phyloP scores from a whole-genome alignment of 768 basidiomycete genomes.

The Pisolithus marmoratus region DNA sequence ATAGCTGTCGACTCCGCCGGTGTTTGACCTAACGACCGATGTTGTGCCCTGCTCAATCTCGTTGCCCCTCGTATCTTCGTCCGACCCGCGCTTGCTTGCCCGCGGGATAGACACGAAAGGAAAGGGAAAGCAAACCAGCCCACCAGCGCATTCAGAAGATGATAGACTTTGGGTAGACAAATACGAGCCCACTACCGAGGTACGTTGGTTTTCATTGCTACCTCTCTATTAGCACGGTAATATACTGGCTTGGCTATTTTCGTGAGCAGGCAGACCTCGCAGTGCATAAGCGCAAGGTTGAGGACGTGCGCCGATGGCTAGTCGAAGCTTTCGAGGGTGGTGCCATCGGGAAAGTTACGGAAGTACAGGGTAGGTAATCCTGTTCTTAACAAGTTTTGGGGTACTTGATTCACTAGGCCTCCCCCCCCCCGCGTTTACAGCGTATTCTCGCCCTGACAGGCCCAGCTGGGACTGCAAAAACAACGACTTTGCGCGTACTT shows the following conservation, averaged over 20 bases:
- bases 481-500: slow-evolving; percentile 74
- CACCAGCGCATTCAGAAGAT: slow-evolving; percentile 18
- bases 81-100: background rate
- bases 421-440: slow-evolving; percentile 34
- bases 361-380: slow-evolving; percentile 64
- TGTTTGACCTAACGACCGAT: slow-evolving; percentile 18
- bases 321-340: slow-evolving; percentile 66
- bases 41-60: slow-evolving; percentile 6
- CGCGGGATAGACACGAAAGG: slow-evolving; percentile 16
- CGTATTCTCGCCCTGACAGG: slow-evolving; percentile 83
- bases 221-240: slow-evolving; percentile 1
- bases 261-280: slow-evolving; percentile 58
- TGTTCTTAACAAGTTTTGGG: background rate
- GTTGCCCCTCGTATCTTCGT: background rate
- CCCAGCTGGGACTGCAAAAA: slow-evolving; percentile 88
- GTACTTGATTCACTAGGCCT: background rate
- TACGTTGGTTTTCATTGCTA: slow-evolving; percentile 19
- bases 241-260: background rate
- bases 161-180: slow-evolving; percentile 57
- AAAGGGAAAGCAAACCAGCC: slow-evolving; percentile 14
- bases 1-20: slow-evolving; percentile 16
- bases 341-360: slow-evolving; percentile 51
- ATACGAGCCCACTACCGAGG: slow-evolving; percentile 57
- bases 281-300: slow-evolving; percentile 75
- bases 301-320: slow-evolving; percentile 73